These are phyloP conservation scores for Aspergillus bombycis DNA, from an alignment of 2,329 filamentous ascomycete species.

Conservation along the genomic window DNA sequence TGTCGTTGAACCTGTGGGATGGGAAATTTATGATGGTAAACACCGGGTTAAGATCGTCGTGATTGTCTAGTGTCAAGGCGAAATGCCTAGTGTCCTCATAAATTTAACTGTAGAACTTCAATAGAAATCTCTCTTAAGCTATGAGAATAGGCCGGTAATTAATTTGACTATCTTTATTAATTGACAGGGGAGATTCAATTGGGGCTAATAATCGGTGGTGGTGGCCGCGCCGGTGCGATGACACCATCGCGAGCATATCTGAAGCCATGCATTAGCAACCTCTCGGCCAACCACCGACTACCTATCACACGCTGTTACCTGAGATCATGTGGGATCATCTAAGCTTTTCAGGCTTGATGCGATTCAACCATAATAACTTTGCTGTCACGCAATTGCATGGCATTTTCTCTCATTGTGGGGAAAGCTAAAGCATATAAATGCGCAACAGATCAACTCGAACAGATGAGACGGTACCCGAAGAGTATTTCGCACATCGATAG, in stretches of 20 bases:
- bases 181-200: not conserved
- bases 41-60: no score
- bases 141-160: not conserved
- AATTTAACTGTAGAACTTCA: not conserved
- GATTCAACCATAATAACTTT: not conserved
- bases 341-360: not conserved
- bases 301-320: not conserved
- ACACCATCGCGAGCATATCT: constrained; percentile 6
- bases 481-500: no score
- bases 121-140: not conserved
- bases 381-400: constrained; percentile 4
- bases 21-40: no score
- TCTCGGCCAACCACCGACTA: not conserved
- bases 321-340: not conserved
- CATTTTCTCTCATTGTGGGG: constrained; percentile 3
- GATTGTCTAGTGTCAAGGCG: no score
- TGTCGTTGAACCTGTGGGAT: no score
- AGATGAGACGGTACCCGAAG: not conserved
- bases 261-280: constrained; percentile 3
- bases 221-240: constrained; percentile 23
- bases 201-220: constrained; percentile 20
- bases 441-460: not conserved
- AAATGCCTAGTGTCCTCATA: not conserved
- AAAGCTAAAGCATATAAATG: not conserved
- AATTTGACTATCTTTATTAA: not conserved